Evolutionary conservation across 129 eudicot species (phyloP), one percentile per base, ranked within the genome.

Genomic region (Logfia minima): DNA sequence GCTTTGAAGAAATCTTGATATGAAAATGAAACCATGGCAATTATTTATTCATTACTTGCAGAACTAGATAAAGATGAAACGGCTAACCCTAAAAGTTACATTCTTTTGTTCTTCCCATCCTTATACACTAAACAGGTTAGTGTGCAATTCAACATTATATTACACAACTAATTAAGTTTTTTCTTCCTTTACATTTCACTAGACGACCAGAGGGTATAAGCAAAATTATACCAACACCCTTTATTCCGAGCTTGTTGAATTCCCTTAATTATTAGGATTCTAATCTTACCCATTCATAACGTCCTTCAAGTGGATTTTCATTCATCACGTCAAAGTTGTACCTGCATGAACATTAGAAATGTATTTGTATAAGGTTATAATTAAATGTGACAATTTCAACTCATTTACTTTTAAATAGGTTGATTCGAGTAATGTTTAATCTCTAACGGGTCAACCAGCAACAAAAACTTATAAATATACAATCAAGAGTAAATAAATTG

Each of bases 221-320:
- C 26, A 41, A 17, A 74, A 80, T 26, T 80, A 56, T 80, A 67
- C 71, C 75, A 39, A 28, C 64, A 66, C 64, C 83, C 79, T 43
- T 79, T 63, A 70, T 67, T 82, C 78, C 75, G 6, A 75, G 75
- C 61, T 81, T 51, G 16, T 24, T 14, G 17, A 69, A 77, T 41
- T 60, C 29, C 29, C 79, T 21, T 82, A 82, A 70, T 84, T 71
- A 76, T 75, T 77, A 75, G 6, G 88, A 83, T 72, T 72, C 74
- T 64, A 93, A 85, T 72, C 82, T 80, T 66, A 89, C 96, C 98
- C 98, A 93, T 68, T 93, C 93, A 0, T 88, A 93, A 51, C 97
- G 86, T 64, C 98, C 98, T 2, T 89, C 92, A 72, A 93, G 91
- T 60, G 97, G 93, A 48, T 82, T 4, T 74, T 93, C 98, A 41